Evolutionary conservation across 202 grass and related monocot genomes (phyloP).

Genomic region (Setaria viridis): DNA sequence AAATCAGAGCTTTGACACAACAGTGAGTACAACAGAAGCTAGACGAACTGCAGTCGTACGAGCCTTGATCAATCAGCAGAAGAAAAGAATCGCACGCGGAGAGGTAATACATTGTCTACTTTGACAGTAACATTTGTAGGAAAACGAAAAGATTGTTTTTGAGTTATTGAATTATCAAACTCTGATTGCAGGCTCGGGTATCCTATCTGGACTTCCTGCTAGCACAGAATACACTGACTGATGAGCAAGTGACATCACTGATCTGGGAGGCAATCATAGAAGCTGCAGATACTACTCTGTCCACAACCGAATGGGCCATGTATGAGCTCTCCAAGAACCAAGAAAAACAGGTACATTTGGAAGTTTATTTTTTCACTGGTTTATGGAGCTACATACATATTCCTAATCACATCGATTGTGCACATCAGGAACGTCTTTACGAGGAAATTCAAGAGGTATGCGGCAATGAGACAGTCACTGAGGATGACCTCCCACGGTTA

Average conservation of each 20-base stretch:
- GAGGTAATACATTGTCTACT: constrained; percentile 45
- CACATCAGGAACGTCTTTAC: constrained; percentile 62
- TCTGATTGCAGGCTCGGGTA: constrained; percentile 43
- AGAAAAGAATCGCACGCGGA: constrained; percentile 58
- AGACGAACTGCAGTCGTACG: constrained; percentile 54
- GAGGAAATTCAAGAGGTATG: constrained; percentile 68
- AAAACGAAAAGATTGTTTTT: too few relatives aligned
- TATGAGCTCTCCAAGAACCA: constrained; percentile 78
- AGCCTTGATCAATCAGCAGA: constrained; percentile 70
- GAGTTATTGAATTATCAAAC: too few relatives aligned
- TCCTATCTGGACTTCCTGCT: constrained; percentile 78
- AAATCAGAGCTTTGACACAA: constrained; percentile 75
- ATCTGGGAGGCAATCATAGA: constrained; percentile 85
- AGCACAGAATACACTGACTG: constrained; percentile 58
- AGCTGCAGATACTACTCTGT: constrained; percentile 72
- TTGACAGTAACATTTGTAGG: too few relatives aligned
- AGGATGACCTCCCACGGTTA: too few relatives aligned
- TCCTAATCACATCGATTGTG: too few relatives aligned
- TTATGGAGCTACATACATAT: neutral
- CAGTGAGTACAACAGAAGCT: constrained; percentile 42
- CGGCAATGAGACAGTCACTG: constrained; percentile 45
- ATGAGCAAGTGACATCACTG: constrained; percentile 61
- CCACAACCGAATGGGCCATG: constrained; percentile 85
- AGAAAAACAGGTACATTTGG: constrained; percentile 51
- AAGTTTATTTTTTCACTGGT: neutral